Evolutionary conservation across 1,139 yeast genomes (phyloP).

Genomic region (Suhomyces atakaporum): DNA sequence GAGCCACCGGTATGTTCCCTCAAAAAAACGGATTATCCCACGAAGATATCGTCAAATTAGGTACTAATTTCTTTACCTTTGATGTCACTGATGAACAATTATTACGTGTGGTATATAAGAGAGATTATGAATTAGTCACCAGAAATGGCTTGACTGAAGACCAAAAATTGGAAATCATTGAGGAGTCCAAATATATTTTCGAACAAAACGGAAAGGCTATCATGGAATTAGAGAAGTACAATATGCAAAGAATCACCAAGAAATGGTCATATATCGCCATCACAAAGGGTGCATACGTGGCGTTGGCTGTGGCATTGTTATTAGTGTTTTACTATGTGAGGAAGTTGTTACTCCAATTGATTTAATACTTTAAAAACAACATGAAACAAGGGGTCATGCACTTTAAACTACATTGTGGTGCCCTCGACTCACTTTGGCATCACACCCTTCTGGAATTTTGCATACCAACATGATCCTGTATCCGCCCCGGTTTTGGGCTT

Average conservation of each 20-base stretch:
- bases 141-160: constrained; percentile 65
- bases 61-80: constrained; percentile 72
- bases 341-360: constrained; percentile 23
- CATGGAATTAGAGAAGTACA: constrained; percentile 65
- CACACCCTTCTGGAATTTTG: too few relatives aligned
- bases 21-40: constrained; percentile 63
- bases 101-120: constrained; percentile 66
- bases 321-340: constrained; percentile 30
- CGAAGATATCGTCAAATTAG: constrained; percentile 60
- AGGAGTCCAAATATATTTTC: constrained; percentile 68
- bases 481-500: too few relatives aligned
- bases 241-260: constrained; percentile 55
- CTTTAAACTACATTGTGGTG: too few relatives aligned
- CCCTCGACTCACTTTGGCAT: too few relatives aligned
- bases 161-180: constrained; percentile 69
- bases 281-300: constrained; percentile 49
- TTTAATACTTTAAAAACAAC: too few relatives aligned
- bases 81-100: constrained; percentile 69
- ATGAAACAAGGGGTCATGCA: too few relatives aligned
- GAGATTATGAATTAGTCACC: constrained; percentile 76
- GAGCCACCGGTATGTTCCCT: constrained; percentile 74
- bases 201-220: constrained; percentile 61
- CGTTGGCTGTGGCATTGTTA: constrained; percentile 27
- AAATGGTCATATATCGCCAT: constrained; percentile 58
- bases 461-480: too few relatives aligned